Evolutionary conservation across 1,284 basidiomycete genomes (phyloP).

Genomic region (Marasmius fiardii): DNA sequence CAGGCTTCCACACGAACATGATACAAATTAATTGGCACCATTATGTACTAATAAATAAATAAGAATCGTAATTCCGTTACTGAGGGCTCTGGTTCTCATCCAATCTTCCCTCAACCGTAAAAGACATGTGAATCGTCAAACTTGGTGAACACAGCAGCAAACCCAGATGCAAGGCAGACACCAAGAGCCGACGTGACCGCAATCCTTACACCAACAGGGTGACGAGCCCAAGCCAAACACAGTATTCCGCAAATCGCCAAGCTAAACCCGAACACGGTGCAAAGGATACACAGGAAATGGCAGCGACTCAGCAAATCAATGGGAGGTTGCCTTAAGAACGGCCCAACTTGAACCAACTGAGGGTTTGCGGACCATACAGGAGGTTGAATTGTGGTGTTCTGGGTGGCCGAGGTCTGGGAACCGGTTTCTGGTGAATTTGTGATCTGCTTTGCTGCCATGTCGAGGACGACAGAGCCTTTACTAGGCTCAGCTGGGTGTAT

Average conservation of each 20-base stretch:
- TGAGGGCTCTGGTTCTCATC: no score
- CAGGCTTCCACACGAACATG: no score
- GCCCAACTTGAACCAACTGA: constrained; percentile 42
- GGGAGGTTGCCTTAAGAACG: constrained; percentile 34
- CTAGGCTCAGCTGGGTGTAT: constrained; percentile 14
- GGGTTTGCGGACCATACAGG: constrained; percentile 38
- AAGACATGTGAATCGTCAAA: background rate
- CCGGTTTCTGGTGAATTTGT: constrained; percentile 13
- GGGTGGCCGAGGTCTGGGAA: background rate
- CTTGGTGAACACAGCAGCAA: constrained; percentile 15
- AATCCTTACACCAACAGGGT: constrained; percentile 38
- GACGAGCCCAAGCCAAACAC: constrained; percentile 46
- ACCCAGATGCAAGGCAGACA: constrained; percentile 27
- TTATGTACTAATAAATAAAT: no score
- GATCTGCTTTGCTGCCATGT: constrained; percentile 24
- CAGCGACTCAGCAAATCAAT: constrained; percentile 45
- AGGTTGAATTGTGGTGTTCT: background rate
- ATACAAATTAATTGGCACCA: no score
- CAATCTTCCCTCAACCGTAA: background rate
- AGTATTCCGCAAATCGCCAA: constrained; percentile 51
- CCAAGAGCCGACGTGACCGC: constrained; percentile 41
- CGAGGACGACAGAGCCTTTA: constrained; percentile 8
- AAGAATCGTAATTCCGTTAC: no score
- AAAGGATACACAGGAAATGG: constrained; percentile 45
- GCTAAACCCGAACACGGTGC: constrained; percentile 49